Evolutionary conservation across 192 early-diverging fungal species (phyloP).

Genomic region (Coemansia sp.): DNA sequence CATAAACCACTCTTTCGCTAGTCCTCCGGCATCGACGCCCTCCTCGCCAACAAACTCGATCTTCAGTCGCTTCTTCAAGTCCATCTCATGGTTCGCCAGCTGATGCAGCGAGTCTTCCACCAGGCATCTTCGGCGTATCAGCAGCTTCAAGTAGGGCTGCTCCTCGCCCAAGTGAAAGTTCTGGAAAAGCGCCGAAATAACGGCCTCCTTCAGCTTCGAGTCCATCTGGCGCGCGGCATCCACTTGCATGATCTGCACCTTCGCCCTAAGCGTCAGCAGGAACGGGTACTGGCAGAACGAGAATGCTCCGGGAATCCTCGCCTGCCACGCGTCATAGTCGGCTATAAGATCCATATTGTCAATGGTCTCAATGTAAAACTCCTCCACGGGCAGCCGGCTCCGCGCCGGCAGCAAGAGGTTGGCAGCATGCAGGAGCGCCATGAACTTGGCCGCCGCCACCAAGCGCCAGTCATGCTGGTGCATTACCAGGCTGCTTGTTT

Average conservation of each 20-base stretch:
- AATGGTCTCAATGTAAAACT: slow-evolving; percentile 83
- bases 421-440: slow-evolving; percentile 84
- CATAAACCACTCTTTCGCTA: slow-evolving; percentile 97
- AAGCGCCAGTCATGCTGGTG: slow-evolving; percentile 89
- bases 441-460: slow-evolving; percentile 77
- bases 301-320: slow-evolving; percentile 54
- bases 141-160: slow-evolving; percentile 61
- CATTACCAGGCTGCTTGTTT: slow-evolving; percentile 30
- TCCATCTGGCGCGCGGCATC: slow-evolving; percentile 78
- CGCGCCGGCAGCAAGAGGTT: slow-evolving; percentile 58
- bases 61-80: slow-evolving; percentile 88
- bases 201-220: slow-evolving; percentile 66
- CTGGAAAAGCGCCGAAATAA: slow-evolving; percentile 60
- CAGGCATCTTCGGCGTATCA: slow-evolving; percentile 61
- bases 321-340: slow-evolving; percentile 77
- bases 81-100: slow-evolving; percentile 71
- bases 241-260: slow-evolving; percentile 73
- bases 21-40: slow-evolving; percentile 93
- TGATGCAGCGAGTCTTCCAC: slow-evolving; percentile 77
- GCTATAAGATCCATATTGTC: slow-evolving; percentile 69
- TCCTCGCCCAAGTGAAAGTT: slow-evolving; percentile 28
- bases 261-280: slow-evolving; percentile 70
- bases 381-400: slow-evolving; percentile 59
- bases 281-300: slow-evolving; percentile 85
- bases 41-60: slow-evolving; percentile 93